These are phyloP conservation scores for Candida ascalaphidarum DNA, from an alignment of 805 yeast genomes.

Conservation along the genomic window DNA sequence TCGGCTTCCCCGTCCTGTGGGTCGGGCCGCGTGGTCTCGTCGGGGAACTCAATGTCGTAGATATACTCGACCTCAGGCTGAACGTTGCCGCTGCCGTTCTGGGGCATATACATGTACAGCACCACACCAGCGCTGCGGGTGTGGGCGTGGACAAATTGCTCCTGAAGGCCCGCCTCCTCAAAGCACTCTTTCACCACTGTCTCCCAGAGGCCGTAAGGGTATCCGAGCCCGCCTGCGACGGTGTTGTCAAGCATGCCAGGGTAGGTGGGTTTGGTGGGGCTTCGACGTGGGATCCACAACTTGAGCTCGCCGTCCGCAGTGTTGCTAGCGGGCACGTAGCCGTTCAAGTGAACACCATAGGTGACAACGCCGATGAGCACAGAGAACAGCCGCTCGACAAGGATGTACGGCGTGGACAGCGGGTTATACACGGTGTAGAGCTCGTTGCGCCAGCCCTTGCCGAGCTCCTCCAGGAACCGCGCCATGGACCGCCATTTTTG, in stretches of 20 bases:
- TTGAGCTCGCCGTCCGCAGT: slow-evolving; percentile 33
- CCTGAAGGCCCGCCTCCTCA: slow-evolving; percentile 82
- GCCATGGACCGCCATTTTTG: slow-evolving; percentile 22
- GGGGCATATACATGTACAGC: slow-evolving; percentile 48
- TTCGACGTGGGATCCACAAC: slow-evolving; percentile 81
- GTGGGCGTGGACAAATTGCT: slow-evolving; percentile 38
- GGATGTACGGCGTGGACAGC: slow-evolving; percentile 46
- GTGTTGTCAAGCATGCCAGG: slow-evolving; percentile 91
- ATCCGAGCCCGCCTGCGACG: slow-evolving; percentile 90
- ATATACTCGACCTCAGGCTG: slow-evolving; percentile 87
- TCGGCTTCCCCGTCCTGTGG: slow-evolving; percentile 55
- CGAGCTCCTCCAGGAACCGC: slow-evolving; percentile 20
- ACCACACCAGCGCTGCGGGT: slow-evolving; percentile 53
- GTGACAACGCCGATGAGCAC: slow-evolving; percentile 79
- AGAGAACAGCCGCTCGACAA: slow-evolving; percentile 74
- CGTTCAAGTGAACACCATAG: slow-evolving; percentile 85
- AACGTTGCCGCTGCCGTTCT: slow-evolving; percentile 40
- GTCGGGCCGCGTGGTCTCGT: slow-evolving; percentile 32
- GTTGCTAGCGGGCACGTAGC: slow-evolving; percentile 47
- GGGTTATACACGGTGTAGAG: slow-evolving; percentile 64
- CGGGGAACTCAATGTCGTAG: slow-evolving; percentile 59
- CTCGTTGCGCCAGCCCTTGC: slow-evolving; percentile 80
- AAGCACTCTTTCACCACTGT: slow-evolving; percentile 79
- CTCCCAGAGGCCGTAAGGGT: slow-evolving; percentile 66
- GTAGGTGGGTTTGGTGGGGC: slow-evolving; percentile 72